Conservation (phyloP, 140 eudicot genomes). For the Bidens hawaiensis region DNA sequence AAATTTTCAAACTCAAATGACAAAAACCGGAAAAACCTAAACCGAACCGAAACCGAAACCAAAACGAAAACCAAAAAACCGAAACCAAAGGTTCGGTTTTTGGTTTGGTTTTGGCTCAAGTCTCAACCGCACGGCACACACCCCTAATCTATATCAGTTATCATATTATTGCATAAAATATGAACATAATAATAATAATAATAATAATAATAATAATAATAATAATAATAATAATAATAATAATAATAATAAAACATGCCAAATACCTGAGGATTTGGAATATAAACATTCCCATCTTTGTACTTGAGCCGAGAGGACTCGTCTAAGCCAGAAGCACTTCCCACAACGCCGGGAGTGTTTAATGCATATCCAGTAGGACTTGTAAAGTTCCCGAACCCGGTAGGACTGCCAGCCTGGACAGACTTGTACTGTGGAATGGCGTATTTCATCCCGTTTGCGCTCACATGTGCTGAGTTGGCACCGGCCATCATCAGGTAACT, state of each 20-base stretch:
- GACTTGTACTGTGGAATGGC: slow-evolving; percentile 82
- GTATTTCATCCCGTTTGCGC: slow-evolving; percentile 58
- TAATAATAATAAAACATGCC: neutral
- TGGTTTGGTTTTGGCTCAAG: too few relatives aligned
- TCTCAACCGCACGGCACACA: too few relatives aligned
- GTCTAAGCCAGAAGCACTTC: slow-evolving; percentile 59
- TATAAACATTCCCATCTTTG: slow-evolving; percentile 76
- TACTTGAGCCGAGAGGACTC: slow-evolving; percentile 81
- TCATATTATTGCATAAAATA: too few relatives aligned
- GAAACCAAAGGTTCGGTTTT: too few relatives aligned
- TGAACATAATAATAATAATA: too few relatives aligned
- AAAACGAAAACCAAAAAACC: too few relatives aligned
- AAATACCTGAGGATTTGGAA: slow-evolving; percentile 79
- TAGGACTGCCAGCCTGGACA: slow-evolving; percentile 65
- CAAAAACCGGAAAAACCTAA: too few relatives aligned
- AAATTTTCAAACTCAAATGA: too few relatives aligned
- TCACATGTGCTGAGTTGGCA: slow-evolving; percentile 56
- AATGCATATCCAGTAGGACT: slow-evolving; percentile 75
- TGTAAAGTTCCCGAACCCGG: slow-evolving; percentile 77
- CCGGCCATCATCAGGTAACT: slow-evolving; percentile 88
- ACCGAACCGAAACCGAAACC: too few relatives aligned
- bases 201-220: too few relatives aligned
- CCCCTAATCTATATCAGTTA: too few relatives aligned
- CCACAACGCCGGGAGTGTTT: slow-evolving; percentile 75
- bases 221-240: too few relatives aligned